Conservation (phyloP, 805 yeast genomes). For the Scheffersomyces amazonensis region DNA sequence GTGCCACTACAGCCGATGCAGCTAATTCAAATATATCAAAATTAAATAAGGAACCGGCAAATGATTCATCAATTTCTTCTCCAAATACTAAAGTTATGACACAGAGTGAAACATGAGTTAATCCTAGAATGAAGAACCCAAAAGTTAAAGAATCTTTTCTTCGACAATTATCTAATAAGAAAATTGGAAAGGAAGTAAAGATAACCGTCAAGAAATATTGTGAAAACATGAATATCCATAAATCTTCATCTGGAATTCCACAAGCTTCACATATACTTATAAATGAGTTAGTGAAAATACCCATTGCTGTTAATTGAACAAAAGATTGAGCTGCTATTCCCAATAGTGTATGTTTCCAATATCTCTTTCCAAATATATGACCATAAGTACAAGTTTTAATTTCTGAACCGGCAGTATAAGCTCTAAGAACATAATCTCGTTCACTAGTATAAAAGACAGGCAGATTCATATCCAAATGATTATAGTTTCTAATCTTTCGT, state of each 20-base stretch:
- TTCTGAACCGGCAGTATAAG: conserved; percentile 17
- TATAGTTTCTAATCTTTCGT: conserved; percentile 9
- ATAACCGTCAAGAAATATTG: conserved; percentile 37
- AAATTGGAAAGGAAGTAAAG: conserved; percentile 43
- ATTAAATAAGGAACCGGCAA: neutral
- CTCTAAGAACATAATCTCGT: conserved; percentile 20
- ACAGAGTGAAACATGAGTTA: conserved; percentile 33
- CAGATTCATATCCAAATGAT: conserved; percentile 7
- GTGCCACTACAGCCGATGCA: conserved; percentile 42
- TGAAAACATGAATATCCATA: conserved; percentile 24
- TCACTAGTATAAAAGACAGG: conserved; percentile 4
- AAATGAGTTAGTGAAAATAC: conserved; percentile 42
- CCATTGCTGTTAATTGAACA: conserved; percentile 46
- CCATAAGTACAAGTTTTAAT: conserved; percentile 18
- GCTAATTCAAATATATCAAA: conserved; percentile 17
- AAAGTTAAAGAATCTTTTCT: conserved; percentile 46
- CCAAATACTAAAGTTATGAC: conserved; percentile 34
- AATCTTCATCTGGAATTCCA: conserved; percentile 33
- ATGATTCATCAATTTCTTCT: conserved; percentile 18
- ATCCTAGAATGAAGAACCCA: conserved; percentile 38
- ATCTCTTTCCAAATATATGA: conserved; percentile 29
- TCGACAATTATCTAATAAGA: conserved; percentile 40
- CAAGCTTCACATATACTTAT: conserved; percentile 46
- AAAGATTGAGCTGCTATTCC: conserved; percentile 40
- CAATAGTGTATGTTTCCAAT: conserved; percentile 31